Percentiles rank a stretch among this genome's conserved stretches.
Evolutionary conservation across 2,329 filamentous ascomycete species (phyloP).

Genomic region (Teratosphaeria viscida): DNA sequence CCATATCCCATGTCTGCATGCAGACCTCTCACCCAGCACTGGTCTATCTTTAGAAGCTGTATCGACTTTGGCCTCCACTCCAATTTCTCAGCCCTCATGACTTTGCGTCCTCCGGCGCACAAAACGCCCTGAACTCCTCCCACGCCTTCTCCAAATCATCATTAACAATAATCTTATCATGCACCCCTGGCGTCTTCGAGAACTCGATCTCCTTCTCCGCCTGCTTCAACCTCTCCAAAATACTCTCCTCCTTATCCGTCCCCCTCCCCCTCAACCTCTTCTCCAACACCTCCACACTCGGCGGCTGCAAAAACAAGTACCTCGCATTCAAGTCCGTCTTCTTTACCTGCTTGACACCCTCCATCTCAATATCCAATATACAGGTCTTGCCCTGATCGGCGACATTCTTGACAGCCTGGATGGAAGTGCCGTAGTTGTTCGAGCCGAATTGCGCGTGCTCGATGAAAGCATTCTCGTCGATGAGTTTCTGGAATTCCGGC

Average conservation of each 20-base stretch:
- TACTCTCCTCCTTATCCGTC: constrained; percentile 65
- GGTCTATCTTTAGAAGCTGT: not conserved
- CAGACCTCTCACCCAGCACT: not conserved
- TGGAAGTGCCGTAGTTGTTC: constrained; percentile 79
- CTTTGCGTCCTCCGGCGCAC: constrained; percentile 12
- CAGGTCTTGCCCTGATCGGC: constrained; percentile 60
- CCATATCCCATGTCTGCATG: not conserved
- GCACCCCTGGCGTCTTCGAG: constrained; percentile 54
- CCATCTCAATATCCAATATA: constrained; percentile 94
- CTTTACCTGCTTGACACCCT: constrained; percentile 92
- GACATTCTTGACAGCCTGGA: constrained; percentile 67
- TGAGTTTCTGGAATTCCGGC: constrained; percentile 57
- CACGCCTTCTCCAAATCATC: constrained; percentile 52
- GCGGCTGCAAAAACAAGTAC: constrained; percentile 78
- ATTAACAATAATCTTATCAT: constrained; percentile 57
- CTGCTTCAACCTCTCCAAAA: constrained; percentile 59
- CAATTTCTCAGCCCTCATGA: not conserved
- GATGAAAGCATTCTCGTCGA: constrained; percentile 63
- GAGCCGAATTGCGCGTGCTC: constrained; percentile 79
- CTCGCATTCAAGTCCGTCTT: constrained; percentile 61
- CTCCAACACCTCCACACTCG: constrained; percentile 64
- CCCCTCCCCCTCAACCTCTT: constrained; percentile 60
- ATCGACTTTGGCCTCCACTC: not conserved
- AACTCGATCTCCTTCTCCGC: constrained; percentile 67
- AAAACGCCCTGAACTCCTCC: constrained; percentile 33